A percentile compares a stretch with the other conserved stretches of the same genome.
Conservation (phyloP, 2,329 filamentous ascomycete genomes). For the Mycosphaerella sp. region DNA sequence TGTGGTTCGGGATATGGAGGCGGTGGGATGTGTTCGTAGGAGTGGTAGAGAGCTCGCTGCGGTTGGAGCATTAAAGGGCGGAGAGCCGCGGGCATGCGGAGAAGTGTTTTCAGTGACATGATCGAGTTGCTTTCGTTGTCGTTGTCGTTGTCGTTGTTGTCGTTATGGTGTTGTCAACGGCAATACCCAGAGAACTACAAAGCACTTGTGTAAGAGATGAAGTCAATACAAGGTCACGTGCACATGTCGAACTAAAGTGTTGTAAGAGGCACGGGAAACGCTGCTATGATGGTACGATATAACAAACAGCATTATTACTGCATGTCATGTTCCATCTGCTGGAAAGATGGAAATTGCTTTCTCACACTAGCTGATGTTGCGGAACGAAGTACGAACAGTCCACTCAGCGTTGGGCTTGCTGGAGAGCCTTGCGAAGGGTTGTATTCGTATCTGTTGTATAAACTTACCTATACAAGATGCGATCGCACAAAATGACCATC, state of each 20-base stretch:
- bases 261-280: too few relatives aligned
- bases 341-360: neutral
- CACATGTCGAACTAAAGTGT: neutral
- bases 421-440: neutral
- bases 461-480: too few relatives aligned
- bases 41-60: constrained; percentile 55
- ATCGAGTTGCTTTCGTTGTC: neutral
- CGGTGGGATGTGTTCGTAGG: constrained; percentile 59
- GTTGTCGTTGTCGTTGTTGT: neutral
- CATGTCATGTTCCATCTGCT: neutral
- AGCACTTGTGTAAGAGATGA: too few relatives aligned
- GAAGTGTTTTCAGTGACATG: constrained; percentile 25
- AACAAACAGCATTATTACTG: neutral
- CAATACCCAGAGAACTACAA: too few relatives aligned
- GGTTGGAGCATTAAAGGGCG: constrained; percentile 27
- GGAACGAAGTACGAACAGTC: constrained; percentile 6
- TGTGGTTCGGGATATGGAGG: constrained; percentile 64
- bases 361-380: constrained; percentile 5
- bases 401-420: neutral
- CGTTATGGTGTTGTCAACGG: too few relatives aligned
- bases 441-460: too few relatives aligned
- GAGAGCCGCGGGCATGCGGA: constrained; percentile 25
- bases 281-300: neutral
- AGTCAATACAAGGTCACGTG: neutral
- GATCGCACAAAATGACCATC: too few relatives aligned